Conservation (phyloP, 352 stramenopile genomes). For the Plasmopara viticola region DNA sequence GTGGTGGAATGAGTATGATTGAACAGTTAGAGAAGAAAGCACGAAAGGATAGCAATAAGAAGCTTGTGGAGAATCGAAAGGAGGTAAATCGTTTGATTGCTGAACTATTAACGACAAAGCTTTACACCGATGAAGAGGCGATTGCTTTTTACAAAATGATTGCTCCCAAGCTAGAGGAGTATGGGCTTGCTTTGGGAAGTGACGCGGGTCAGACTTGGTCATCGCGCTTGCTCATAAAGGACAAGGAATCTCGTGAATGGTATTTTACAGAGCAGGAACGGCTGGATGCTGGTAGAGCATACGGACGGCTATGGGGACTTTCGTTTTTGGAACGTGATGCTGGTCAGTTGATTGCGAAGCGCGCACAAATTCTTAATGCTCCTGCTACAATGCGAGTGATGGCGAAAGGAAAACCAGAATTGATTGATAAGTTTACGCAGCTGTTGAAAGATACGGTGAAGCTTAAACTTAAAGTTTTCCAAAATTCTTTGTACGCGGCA, state of each 20-base stretch:
- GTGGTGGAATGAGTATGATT: slow-evolving; percentile 82
- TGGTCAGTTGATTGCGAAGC: slow-evolving; percentile 70
- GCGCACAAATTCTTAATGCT: slow-evolving; percentile 62
- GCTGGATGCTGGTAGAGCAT: slow-evolving; percentile 68
- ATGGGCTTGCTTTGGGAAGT: slow-evolving; percentile 56
- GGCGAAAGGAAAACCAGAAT: slow-evolving; percentile 72
- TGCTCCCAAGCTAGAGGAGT: slow-evolving; percentile 48
- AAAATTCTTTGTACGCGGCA: slow-evolving; percentile 49
- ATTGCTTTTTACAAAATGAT: slow-evolving; percentile 63
- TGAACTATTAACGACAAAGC: slow-evolving; percentile 37
- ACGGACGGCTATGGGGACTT: slow-evolving; percentile 68
- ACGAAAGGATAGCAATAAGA: slow-evolving; percentile 82
- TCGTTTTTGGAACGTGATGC: slow-evolving; percentile 74
- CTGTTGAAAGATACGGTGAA: slow-evolving; percentile 84
- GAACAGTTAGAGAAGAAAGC: slow-evolving; percentile 85
- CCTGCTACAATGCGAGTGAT: slow-evolving; percentile 50
- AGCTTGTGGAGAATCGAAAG: slow-evolving; percentile 68
- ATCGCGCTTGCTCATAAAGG: slow-evolving; percentile 78
- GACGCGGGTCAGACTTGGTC: slow-evolving; percentile 81
- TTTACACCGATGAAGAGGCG: slow-evolving; percentile 58
- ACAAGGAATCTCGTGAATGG: slow-evolving; percentile 83
- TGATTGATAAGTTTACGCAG: slow-evolving; percentile 83
- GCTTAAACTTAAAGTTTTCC: slow-evolving; percentile 87
- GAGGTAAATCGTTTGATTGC: slow-evolving; percentile 58
- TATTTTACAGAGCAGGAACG: slow-evolving; percentile 79